A percentile compares a stretch with the other conserved stretches of the same genome.
Evolutionary conservation across 345 rosid species (phyloP).

Genomic region (Geranium rotundifolium): DNA sequence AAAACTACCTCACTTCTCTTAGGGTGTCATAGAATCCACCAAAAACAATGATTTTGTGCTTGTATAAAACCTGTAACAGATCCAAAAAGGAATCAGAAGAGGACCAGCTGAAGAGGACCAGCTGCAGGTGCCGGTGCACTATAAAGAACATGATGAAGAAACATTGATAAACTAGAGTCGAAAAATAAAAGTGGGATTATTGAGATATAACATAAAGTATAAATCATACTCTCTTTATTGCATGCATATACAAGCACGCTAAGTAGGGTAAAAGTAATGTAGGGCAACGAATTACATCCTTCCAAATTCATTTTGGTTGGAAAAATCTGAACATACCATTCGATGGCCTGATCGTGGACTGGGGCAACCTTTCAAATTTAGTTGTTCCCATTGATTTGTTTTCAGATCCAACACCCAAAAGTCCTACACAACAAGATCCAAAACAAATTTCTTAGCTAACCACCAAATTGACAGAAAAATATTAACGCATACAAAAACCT

Average conservation of each 20-base stretch:
- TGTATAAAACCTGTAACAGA: slow-evolving; percentile 67
- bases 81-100: slow-evolving; percentile 1
- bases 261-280: too few species aligned
- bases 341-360: slow-evolving; percentile 96
- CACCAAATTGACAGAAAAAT: background rate
- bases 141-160: too few species aligned
- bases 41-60: slow-evolving; percentile 85
- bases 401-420: slow-evolving; percentile 89
- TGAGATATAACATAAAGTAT: too few species aligned
- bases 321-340: slow-evolving; percentile 41
- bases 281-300: background rate
- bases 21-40: slow-evolving; percentile 99
- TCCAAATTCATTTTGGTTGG: background rate
- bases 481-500: background rate
- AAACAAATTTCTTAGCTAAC: background rate
- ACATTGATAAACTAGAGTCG: too few species aligned
- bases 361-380: slow-evolving; percentile 83
- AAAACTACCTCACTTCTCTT: slow-evolving; percentile 94
- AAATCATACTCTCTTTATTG: too few species aligned
- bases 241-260: too few species aligned
- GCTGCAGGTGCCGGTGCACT: background rate
- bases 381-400: slow-evolving; percentile 92
- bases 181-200: too few species aligned
- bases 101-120: background rate
- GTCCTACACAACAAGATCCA: slow-evolving; percentile 34